Conservation (phyloP, 2,329 filamentous ascomycete species). For the Bimuria novae-zelandiae region DNA sequence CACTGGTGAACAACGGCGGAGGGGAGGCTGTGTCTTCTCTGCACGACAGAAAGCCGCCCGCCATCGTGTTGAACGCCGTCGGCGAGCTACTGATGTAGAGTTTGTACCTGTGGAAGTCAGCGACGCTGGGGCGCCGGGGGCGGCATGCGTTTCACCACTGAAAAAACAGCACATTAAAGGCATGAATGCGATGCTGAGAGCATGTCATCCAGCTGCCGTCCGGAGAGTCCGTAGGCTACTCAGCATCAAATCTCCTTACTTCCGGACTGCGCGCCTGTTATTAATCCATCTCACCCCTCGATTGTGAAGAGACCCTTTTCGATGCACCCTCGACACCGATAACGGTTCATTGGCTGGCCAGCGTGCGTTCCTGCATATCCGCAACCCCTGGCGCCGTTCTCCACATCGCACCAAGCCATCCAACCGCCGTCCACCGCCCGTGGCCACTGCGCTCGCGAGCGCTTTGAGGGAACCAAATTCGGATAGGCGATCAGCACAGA, state of each 20-base stretch:
- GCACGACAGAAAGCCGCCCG: constrained; percentile 16
- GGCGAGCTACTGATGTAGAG: not conserved
- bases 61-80: constrained; percentile 5
- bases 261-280: not conserved
- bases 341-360: constrained; percentile 14
- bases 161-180: constrained; percentile 1
- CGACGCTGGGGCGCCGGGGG: not conserved
- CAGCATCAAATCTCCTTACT: not conserved
- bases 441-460: constrained; percentile 16
- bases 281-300: not conserved
- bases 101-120: not conserved
- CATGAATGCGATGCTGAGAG: constrained; percentile 8
- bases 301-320: not conserved
- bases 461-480: constrained; percentile 37
- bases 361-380: constrained; percentile 32
- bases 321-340: constrained; percentile 12
- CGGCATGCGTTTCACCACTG: constrained; percentile 2
- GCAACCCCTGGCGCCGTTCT: constrained; percentile 17
- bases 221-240: not conserved
- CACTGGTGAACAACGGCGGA: constrained; percentile 7
- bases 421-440: constrained; percentile 20
- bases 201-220: constrained; percentile 5
- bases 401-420: constrained; percentile 30
- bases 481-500: constrained; percentile 31
- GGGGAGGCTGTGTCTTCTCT: not conserved